Evolutionary conservation across 1,284 basidiomycete genomes (phyloP).

Genomic region (Papiliotrema flavescens): DNA sequence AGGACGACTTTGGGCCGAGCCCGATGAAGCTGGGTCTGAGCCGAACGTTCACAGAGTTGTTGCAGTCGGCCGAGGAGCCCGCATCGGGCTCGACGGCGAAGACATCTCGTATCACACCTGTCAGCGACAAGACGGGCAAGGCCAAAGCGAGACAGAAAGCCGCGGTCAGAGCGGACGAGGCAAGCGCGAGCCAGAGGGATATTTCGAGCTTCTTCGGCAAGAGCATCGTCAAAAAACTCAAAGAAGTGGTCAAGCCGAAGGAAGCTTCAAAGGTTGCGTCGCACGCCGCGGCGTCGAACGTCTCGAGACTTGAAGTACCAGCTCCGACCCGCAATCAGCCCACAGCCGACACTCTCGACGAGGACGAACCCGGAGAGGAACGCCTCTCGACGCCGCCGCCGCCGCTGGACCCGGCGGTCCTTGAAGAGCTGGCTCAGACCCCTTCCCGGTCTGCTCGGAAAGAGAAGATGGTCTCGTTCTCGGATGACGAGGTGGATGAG

Average conservation of each 20-base stretch:
- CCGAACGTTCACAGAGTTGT: slow-evolving; percentile 9
- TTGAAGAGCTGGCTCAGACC: background rate
- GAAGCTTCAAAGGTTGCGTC: background rate
- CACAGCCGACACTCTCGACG: background rate
- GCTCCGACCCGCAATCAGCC: background rate
- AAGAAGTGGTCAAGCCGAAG: background rate
- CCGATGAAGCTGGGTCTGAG: slow-evolving; percentile 23
- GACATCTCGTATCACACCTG: background rate
- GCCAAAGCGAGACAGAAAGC: background rate
- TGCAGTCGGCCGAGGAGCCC: background rate
- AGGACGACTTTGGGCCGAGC: slow-evolving; percentile 38
- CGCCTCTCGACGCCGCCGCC: slow-evolving; percentile 1
- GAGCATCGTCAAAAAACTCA: background rate
- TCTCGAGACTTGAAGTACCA: too few relatives aligned
- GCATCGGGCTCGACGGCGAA: too few relatives aligned
- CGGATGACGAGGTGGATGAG: slow-evolving; percentile 37
- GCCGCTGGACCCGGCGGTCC: background rate
- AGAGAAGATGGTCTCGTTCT: slow-evolving; percentile 21
- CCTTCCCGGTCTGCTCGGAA: slow-evolving; percentile 4
- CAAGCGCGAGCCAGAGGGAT: background rate
- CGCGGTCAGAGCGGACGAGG: background rate
- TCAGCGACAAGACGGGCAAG: background rate
- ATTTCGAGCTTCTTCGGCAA: background rate
- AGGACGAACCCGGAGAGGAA: background rate
- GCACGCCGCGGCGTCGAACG: background rate